Percentiles rank a stretch among this genome's conserved stretches.
phyloP scores from a whole-genome alignment of 1,284 basidiomycete genomes.

The Trichosporon coremiiforme region DNA sequence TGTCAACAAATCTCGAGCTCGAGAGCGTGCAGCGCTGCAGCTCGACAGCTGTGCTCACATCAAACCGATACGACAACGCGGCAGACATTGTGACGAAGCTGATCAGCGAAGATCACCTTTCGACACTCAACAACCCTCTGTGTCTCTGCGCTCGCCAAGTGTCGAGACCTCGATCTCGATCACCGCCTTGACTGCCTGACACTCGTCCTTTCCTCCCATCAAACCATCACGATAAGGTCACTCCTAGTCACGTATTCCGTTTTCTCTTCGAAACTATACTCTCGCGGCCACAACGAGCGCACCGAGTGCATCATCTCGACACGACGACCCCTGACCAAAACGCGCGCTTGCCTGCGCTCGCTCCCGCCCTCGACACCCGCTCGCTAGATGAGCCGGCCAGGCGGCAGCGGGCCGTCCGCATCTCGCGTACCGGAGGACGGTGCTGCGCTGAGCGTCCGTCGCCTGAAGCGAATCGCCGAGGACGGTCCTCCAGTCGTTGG shows the following conservation, averaged over 20 bases:
- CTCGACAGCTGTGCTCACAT: not conserved
- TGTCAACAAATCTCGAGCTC: conserved; percentile 2
- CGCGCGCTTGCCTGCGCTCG: not conserved
- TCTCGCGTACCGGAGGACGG: not conserved
- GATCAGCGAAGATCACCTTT: too few species aligned
- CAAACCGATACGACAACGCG: not conserved
- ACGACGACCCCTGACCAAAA: too few species aligned
- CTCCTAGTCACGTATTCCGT: too few species aligned
- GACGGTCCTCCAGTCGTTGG: conserved; percentile 8
- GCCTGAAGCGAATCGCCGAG: conserved; percentile 7
- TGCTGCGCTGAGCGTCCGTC: not conserved
- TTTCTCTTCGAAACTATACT: too few species aligned
- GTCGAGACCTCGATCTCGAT: not conserved
- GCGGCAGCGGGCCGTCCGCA: not conserved
- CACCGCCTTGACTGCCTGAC: too few species aligned
- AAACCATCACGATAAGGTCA: too few species aligned
- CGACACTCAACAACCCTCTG: too few species aligned
- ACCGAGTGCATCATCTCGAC: too few species aligned
- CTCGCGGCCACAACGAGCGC: too few species aligned
- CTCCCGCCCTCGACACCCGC: not conserved
- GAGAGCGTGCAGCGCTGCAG: not conserved
- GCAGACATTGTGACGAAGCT: too few species aligned
- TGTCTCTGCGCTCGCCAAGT: not conserved
- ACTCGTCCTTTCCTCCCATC: too few species aligned
- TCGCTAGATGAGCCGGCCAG: not conserved